Evolutionary conservation across 768 basidiomycete genomes (phyloP).

Genomic region (Pleurotus sapidus): DNA sequence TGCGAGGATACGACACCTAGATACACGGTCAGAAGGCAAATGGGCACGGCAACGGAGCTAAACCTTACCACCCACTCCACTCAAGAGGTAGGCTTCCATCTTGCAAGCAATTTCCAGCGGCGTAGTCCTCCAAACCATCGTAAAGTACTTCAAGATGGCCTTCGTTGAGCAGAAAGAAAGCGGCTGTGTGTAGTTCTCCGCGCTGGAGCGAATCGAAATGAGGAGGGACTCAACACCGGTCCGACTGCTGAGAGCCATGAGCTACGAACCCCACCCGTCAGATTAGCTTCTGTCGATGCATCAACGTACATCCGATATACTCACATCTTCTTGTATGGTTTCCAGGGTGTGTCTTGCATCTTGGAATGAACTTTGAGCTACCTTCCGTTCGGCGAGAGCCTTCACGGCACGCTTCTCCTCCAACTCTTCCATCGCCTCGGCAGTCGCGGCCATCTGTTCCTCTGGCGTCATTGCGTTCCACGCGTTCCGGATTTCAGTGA

Average conservation of each 20-base stretch:
- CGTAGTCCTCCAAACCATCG: background rate
- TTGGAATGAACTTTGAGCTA: background rate
- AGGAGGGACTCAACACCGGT: constrained; percentile 10
- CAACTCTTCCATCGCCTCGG: constrained; percentile 1
- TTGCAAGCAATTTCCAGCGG: background rate
- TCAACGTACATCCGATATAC: background rate
- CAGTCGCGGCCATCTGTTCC: constrained; percentile 3
- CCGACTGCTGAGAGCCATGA: constrained; percentile 5
- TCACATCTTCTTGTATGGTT: constrained; percentile 8
- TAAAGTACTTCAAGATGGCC: constrained; percentile 3
- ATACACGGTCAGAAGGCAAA: no score
- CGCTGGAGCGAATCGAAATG: background rate
- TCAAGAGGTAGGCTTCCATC: constrained; percentile 9
- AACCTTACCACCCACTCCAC: constrained; percentile 9
- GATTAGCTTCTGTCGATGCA: background rate
- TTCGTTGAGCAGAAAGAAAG: background rate
- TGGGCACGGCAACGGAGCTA: background rate
- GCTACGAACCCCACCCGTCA: background rate
- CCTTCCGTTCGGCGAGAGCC: constrained; percentile 5
- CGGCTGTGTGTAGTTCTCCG: constrained; percentile 1
- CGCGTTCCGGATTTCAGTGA: background rate
- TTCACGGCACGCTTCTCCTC: background rate
- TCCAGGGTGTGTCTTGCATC: constrained; percentile 3
- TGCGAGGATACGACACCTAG: background rate
- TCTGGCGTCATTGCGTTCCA: constrained; percentile 9